Evolutionary conservation across 2,329 filamentous ascomycete species (phyloP).

Genomic region (Pestalotiopsis sp.): DNA sequence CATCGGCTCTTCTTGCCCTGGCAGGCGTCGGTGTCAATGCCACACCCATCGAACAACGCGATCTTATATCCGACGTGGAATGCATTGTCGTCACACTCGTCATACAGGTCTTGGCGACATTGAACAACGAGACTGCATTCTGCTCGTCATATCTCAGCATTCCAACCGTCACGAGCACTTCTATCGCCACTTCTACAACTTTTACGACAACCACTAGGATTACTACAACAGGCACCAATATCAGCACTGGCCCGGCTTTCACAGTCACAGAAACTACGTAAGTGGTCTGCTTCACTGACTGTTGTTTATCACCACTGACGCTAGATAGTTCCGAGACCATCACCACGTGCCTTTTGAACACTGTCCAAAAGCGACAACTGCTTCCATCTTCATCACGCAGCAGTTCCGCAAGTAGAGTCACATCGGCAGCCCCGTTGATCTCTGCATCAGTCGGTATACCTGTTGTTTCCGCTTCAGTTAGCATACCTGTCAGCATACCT

Average conservation of each 20-base stretch:
- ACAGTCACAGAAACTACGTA: neutral
- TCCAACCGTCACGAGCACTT: constrained; percentile 5
- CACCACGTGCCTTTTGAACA: neutral
- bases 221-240: neutral
- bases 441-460: neutral
- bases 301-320: neutral
- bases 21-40: neutral
- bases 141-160: neutral
- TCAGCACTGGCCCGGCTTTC: neutral
- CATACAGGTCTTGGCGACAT: neutral
- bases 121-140: neutral
- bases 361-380: neutral
- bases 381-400: neutral
- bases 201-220: neutral
- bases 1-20: neutral
- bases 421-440: neutral
- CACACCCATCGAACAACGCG: neutral
- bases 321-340: neutral
- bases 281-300: neutral
- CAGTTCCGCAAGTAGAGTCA: neutral
- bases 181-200: neutral
- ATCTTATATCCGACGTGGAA: neutral
- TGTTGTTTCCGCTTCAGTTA: neutral
- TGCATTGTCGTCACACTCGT: neutral
- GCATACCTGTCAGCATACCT: neutral